These are phyloP conservation scores for Grammothele lineata DNA, from an alignment of 768 basidiomycete species.

Conservation along the genomic window DNA sequence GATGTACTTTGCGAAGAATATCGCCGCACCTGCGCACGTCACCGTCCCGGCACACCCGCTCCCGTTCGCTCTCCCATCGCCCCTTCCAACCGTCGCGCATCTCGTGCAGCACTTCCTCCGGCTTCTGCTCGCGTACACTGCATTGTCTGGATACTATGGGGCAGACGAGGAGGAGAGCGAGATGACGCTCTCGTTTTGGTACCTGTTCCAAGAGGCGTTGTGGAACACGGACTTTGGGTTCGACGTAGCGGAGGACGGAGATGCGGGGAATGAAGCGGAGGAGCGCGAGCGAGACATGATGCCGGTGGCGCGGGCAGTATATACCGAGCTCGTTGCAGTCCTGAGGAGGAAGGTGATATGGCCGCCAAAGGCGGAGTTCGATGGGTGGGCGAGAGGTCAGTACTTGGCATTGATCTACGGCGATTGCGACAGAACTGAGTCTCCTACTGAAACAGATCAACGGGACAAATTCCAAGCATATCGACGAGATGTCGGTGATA, in stretches of 20 bases:
- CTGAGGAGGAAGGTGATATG: conserved; percentile 73
- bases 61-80: conserved; percentile 8
- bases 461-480: conserved; percentile 77
- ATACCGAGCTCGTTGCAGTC: conserved; percentile 69
- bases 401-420: neutral
- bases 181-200: conserved; percentile 86
- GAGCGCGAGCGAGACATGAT: conserved; percentile 35
- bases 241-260: conserved; percentile 26
- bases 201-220: conserved; percentile 81
- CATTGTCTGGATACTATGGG: conserved; percentile 69
- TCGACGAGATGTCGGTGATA: conserved; percentile 83
- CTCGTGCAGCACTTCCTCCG: conserved; percentile 63
- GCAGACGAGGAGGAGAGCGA: conserved; percentile 88
- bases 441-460: conserved; percentile 63
- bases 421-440: neutral
- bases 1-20: conserved; percentile 65
- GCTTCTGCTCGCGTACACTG: conserved; percentile 69
- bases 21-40: conserved; percentile 43
- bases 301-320: conserved; percentile 67
- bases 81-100: conserved; percentile 21
- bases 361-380: conserved; percentile 43
- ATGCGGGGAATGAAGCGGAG: conserved; percentile 8
- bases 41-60: conserved; percentile 11
- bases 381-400: conserved; percentile 68
- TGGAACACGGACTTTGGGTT: conserved; percentile 60